These are phyloP conservation scores for Clavariopsis aquatica DNA, from an alignment of 495 filamentous ascomycete genomes.

Conservation along the genomic window DNA sequence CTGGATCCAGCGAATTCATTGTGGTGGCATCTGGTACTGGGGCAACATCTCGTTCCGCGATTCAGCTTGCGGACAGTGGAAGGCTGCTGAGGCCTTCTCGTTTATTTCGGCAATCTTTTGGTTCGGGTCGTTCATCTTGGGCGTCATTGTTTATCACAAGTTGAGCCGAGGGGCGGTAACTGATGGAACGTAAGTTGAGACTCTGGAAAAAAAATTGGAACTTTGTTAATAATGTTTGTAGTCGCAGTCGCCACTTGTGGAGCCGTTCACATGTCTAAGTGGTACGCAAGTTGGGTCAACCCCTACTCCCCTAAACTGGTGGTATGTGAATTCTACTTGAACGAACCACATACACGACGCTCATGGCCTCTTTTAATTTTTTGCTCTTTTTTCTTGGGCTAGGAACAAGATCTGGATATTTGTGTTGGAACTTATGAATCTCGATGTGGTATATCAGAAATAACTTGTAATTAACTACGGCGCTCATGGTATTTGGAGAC, in stretches of 20 bases:
- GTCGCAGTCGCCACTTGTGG: slow-evolving; percentile 16
- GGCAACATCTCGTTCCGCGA: slow-evolving; percentile 40
- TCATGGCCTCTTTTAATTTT: no score
- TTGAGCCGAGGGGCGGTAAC: neutral
- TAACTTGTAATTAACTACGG: no score
- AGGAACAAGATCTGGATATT: no score
- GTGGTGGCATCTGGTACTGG: slow-evolving; percentile 60
- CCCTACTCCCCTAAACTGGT: no score
- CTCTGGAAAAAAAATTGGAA: no score
- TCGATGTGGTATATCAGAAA: no score
- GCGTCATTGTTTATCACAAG: slow-evolving; percentile 17
- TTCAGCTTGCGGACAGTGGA: slow-evolving; percentile 60
- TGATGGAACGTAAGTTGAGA: slow-evolving; percentile 24
- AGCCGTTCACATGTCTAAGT: slow-evolving; percentile 14
- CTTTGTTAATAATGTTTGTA: neutral
- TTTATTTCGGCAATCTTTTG: slow-evolving; percentile 69
- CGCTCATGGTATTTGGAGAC: no score
- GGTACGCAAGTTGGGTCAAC: no score
- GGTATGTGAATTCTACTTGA: no score
- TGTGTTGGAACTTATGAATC: no score
- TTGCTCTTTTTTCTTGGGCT: no score
- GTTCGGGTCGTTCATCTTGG: slow-evolving; percentile 49
- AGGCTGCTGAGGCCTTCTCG: slow-evolving; percentile 65
- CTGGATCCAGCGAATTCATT: slow-evolving; percentile 51
- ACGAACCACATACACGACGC: no score